Conservation (phyloP, 257 asterid species). For the Jaltomata sinuosa region DNA sequence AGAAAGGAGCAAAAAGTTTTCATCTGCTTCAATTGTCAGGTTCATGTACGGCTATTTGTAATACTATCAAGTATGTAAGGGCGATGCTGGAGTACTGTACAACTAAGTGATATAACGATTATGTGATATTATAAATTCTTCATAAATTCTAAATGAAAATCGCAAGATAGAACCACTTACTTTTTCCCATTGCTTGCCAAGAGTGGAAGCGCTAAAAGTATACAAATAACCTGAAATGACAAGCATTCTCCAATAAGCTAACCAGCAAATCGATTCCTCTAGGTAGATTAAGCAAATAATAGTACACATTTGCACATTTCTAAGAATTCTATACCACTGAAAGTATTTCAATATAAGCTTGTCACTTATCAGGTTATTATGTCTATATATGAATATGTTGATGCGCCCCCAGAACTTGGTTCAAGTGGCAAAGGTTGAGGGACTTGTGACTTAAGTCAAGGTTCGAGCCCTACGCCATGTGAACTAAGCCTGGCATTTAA, state of each 20-base stretch:
- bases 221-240: conserved; percentile 67
- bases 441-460: neutral
- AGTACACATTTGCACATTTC: neutral
- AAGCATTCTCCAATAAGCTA: neutral
- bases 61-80: neutral
- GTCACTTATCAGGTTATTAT: neutral
- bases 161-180: conserved; percentile 29
- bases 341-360: neutral
- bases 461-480: neutral
- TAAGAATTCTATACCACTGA: neutral
- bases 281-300: neutral
- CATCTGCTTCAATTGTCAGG: neutral
- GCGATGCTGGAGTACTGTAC: neutral
- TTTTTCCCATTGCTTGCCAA: conserved; percentile 75
- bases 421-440: neutral
- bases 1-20: neutral
- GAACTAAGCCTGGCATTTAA: neutral
- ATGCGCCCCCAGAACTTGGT: neutral
- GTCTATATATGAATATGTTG: neutral
- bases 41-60: neutral
- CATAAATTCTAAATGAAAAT: neutral
- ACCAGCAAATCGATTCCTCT: neutral
- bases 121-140: neutral
- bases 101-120: neutral
- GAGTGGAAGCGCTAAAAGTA: conserved; percentile 84